Base-by-base conservation (phyloP, 2,329 filamentous ascomycete genomes). In the Fusarium irregulare region DNA sequence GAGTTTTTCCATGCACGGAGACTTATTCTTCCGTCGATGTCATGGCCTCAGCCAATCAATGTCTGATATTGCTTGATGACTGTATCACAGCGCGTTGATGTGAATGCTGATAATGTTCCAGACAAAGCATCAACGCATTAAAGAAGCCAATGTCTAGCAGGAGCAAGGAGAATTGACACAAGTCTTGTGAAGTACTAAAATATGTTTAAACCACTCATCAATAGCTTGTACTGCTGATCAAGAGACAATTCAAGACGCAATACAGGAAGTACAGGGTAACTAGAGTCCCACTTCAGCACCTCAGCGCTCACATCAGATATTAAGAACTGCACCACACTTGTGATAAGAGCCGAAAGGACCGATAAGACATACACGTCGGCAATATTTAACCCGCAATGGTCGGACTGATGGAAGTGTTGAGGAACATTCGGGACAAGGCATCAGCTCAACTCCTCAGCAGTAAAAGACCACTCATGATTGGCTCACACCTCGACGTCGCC, bases 61-160 rank as follows among this genome's bases (percentile, higher is more conserved):
- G 11, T 11, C 3, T 11, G 5, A 3, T 6, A 5, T n/a, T 6
- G 9, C 5, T 0, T 0, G 2, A 0, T 10, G 4, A 34, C 8
- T 10, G 14, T 5, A 34, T 1, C 2, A 8, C 14, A 34, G 32
- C 32, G 18, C 5, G 14, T 2, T 18, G 8, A 10, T 34, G 20
- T 21, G 20, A 21, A 21, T 21, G 20, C 20, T 21, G 20, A 21
- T 21, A 21, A 21, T 21, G 20, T 21, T 21, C 20, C 20, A 21
- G 20, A 21, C 20, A 21, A 21, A 21, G 20, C 20, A 21, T 21
- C 20, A 21, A 21, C 20, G 20, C 20, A 21, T 21, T 4, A 21
- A 21, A 21, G 3, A 21, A 21, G 20, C 20, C 20, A 21, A 21
- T 21, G 20, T 21, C 4, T 21, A 21, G 20, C 20, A 21, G 20